Percentiles rank a stretch among this genome's conserved stretches.
Conservation (phyloP, 352 stramenopile species). For the Thalassiosira allenii region DNA sequence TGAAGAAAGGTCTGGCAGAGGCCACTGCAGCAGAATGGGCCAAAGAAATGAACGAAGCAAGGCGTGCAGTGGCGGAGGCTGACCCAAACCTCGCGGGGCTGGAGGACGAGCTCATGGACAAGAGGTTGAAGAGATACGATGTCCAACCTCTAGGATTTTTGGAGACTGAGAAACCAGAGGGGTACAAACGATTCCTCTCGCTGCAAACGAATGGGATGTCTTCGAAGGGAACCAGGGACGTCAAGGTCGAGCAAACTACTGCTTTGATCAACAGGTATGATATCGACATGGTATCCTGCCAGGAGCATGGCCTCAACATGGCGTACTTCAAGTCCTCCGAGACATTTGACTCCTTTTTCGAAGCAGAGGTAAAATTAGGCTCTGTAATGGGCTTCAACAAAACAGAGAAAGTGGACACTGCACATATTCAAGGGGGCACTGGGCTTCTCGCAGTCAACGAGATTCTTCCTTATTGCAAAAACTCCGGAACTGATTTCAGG, state of each 20-base stretch:
- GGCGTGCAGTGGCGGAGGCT: not conserved
- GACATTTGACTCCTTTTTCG: not conserved
- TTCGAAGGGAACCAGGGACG: not conserved
- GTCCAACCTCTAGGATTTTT: not conserved
- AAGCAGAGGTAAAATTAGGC: not conserved
- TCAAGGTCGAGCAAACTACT: slow-evolving; percentile 7
- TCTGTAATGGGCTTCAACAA: slow-evolving; percentile 14
- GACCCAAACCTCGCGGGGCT: not conserved
- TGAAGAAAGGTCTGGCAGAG: not conserved
- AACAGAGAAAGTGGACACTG: not conserved
- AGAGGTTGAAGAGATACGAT: not conserved
- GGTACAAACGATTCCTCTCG: not conserved
- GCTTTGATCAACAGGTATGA: slow-evolving; percentile 6
- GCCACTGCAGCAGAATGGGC: not conserved
- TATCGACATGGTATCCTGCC: not conserved
- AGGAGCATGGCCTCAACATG: slow-evolving; percentile 10
- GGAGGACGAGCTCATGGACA: not conserved
- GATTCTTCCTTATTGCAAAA: not conserved
- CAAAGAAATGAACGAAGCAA: not conserved
- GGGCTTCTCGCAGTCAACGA: not conserved
- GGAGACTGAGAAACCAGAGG: not conserved
- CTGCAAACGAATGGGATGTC: slow-evolving; percentile 4
- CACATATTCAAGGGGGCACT: slow-evolving; percentile 3
- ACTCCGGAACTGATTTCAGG: not conserved
- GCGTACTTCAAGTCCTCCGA: not conserved